These are phyloP conservation scores for Nepenthes gracilis DNA, from an alignment of 148 eudicot species.

Conservation along the genomic window DNA sequence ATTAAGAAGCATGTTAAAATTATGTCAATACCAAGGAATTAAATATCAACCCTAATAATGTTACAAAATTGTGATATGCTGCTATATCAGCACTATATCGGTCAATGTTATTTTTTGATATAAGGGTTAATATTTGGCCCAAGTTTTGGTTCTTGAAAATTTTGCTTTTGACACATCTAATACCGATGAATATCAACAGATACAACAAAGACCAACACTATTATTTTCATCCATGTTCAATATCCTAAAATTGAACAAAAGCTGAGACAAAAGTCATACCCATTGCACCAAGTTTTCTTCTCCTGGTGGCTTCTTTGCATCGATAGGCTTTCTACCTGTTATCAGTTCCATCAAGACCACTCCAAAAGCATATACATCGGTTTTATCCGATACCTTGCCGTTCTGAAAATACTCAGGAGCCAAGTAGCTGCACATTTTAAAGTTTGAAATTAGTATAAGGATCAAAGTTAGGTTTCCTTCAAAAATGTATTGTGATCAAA, in stretches of 20 bases:
- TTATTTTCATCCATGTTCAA: too few relatives aligned
- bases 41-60: too few relatives aligned
- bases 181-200: too few relatives aligned
- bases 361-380: slow-evolving; percentile 93
- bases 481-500: slow-evolving; percentile 19
- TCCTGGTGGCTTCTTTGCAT: slow-evolving; percentile 61
- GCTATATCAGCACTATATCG: too few relatives aligned
- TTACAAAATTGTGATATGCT: too few relatives aligned
- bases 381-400: slow-evolving; percentile 91
- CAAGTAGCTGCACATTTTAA: slow-evolving; percentile 49
- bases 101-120: too few relatives aligned
- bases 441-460: neutral
- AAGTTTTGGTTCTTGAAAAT: too few relatives aligned
- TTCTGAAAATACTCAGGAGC: slow-evolving; percentile 99
- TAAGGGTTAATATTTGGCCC: too few relatives aligned
- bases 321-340: slow-evolving; percentile 86
- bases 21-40: too few relatives aligned
- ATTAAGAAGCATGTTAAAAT: too few relatives aligned
- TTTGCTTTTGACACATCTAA: too few relatives aligned
- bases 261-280: slow-evolving; percentile 25
- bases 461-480: slow-evolving; percentile 1
- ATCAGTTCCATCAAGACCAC: slow-evolving; percentile 82
- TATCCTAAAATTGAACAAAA: neutral
- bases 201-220: too few relatives aligned
- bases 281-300: slow-evolving; percentile 92